Evolutionary conservation across 768 basidiomycete genomes (phyloP), one percentile per base, ranked within the genome.

Genomic region (Kwoniella newhampshirensis): DNA sequence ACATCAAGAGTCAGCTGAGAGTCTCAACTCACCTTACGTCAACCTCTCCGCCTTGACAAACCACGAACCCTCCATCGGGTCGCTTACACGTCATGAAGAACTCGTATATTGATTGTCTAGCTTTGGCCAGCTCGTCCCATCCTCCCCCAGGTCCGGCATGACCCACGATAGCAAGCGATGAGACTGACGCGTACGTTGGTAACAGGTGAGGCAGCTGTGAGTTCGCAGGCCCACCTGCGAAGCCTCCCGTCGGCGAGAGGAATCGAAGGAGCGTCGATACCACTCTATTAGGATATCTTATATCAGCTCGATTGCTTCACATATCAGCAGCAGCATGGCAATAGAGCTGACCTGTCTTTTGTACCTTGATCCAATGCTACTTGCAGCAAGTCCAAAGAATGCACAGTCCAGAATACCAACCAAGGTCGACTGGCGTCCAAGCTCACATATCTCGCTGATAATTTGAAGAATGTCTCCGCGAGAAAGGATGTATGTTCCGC

Each of bases 401-500:
- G 92, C 9, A 93, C 72, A 0, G 85, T 86, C 93, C 96, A 98
- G 78, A 89, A 97, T 57, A 97, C 74, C 26, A 97, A 79, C 96
- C 96, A 98, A 0, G 96, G 88, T 67, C 94, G 87, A 64, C 89
- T 92, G 0, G 94, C 93, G 73, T 98, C 96, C 67, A 97, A 87
- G 43, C 85, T 85, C 18, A 80, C 81, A 73, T 90, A 98, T 53
- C 85, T 81, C 11, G 81, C 79, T 0, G 92, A 90, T 41, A 98
- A 87, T 1, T 89, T 85, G 70, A 91, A 87, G 7, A 85, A 67
- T 32, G 86, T 83, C 23, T 85, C 81, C 1, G 84, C 80, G 21
- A 94, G 82, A 69, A 84, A 94, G 59, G 87, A 83, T 63, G 91
- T 78, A 72, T 96, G 92, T 1, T 80, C 74, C 40, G 82, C 83